Conservation (phyloP, 805 yeast species). For the Zygosaccharomyces pseudorouxii region DNA sequence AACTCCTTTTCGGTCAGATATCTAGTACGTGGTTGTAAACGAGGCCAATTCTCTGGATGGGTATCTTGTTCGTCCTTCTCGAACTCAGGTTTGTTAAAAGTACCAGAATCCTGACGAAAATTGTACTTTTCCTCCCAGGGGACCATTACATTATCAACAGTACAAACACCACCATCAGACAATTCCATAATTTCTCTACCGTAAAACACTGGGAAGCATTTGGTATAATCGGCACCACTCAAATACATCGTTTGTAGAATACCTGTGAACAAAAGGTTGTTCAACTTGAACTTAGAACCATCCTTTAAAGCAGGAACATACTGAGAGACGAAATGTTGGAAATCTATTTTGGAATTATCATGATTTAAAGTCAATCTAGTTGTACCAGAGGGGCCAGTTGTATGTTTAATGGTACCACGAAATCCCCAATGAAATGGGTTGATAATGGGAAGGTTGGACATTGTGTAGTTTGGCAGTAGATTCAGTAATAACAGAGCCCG, state of each 20-base stretch:
- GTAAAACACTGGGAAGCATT: slow-evolving; percentile 55
- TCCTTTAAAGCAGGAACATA: slow-evolving; percentile 44
- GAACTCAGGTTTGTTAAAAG: slow-evolving; percentile 29
- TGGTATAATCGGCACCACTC: slow-evolving; percentile 48
- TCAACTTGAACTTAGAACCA: slow-evolving; percentile 49
- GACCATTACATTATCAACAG: slow-evolving; percentile 62
- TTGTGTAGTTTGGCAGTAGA: not conserved
- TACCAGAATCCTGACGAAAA: slow-evolving; percentile 11
- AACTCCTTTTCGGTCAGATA: slow-evolving; percentile 49
- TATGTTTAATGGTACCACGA: slow-evolving; percentile 33
- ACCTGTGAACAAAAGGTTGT: slow-evolving; percentile 66
- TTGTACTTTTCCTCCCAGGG: slow-evolving; percentile 25
- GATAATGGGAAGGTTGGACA: slow-evolving; percentile 18
- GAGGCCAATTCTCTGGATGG: slow-evolving; percentile 50
- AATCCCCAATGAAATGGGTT: slow-evolving; percentile 35
- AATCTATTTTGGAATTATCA: slow-evolving; percentile 13
- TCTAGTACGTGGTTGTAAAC: slow-evolving; percentile 65
- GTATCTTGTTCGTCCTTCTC: slow-evolving; percentile 38
- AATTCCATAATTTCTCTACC: slow-evolving; percentile 62
- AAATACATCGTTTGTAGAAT: slow-evolving; percentile 73
- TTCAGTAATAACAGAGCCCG: not conserved
- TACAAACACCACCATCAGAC: slow-evolving; percentile 65
- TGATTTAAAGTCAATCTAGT: slow-evolving; percentile 22
- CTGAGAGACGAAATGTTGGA: slow-evolving; percentile 25
- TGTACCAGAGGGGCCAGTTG: slow-evolving; percentile 23